Conservation (phyloP, 768 basidiomycete species). For the Mycena chlorophos region DNA sequence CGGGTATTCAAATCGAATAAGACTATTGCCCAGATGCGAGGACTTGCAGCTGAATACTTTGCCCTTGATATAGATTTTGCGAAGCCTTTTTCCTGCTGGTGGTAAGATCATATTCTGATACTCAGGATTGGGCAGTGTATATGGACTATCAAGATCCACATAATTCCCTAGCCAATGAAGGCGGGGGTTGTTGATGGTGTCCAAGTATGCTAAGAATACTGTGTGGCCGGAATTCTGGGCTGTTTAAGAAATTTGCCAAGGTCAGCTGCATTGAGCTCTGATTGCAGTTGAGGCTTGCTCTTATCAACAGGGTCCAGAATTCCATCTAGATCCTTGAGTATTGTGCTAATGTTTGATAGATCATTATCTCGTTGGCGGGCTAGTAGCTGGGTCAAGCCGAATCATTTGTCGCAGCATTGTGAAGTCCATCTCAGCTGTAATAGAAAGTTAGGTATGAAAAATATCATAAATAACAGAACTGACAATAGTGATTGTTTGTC, state of each 20-base stretch:
- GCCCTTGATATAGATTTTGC: background rate
- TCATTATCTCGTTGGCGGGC: background rate
- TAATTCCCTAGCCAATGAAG: background rate
- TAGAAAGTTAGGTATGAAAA: background rate
- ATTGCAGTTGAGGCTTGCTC: background rate
- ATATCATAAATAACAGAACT: background rate
- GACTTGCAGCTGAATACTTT: background rate
- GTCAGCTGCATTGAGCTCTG: background rate
- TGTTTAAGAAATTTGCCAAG: background rate
- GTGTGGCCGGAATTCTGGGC: background rate
- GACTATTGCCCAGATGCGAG: background rate
- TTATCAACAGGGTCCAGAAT: background rate
- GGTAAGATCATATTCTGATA: background rate
- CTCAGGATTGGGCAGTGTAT: background rate
- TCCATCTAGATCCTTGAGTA: background rate
- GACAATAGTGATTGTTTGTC: background rate
- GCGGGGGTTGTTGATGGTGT: too few relatives aligned
- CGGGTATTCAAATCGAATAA: background rate
- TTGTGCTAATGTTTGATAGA: background rate
- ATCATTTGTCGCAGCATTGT: conserved; percentile 3
- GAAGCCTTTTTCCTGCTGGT: background rate
- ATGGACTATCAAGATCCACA: background rate
- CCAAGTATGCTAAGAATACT: background rate
- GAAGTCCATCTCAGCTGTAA: background rate
- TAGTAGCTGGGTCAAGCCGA: background rate